phyloP scores from a whole-genome alignment of 2,329 filamentous ascomycete species.

The Cladosporium sphaerospermum region DNA sequence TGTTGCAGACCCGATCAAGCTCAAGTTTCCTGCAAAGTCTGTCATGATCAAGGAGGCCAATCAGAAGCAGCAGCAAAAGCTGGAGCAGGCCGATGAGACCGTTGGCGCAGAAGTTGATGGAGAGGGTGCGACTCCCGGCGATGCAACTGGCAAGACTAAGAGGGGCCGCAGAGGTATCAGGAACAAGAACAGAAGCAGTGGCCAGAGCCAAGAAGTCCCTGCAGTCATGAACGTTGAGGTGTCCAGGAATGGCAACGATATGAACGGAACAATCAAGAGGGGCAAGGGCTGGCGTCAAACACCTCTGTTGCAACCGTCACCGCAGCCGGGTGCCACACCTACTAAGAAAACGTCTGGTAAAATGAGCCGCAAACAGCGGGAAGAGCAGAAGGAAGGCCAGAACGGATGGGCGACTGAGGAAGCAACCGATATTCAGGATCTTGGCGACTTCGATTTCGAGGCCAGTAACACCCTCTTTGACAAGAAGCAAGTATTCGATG shows the following conservation, averaged over 20 bases:
- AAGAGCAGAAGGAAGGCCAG: constrained; percentile 45
- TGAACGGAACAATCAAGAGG: constrained; percentile 36
- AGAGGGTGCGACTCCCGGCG: constrained; percentile 14
- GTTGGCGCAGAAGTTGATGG: constrained; percentile 1
- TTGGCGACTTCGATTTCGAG: constrained; percentile 92
- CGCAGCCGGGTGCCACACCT: constrained; percentile 37
- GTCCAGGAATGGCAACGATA: constrained; percentile 32
- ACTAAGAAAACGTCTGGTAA: constrained; percentile 26
- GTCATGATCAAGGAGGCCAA: neutral
- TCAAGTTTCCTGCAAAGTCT: constrained; percentile 10
- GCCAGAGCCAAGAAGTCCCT: constrained; percentile 20
- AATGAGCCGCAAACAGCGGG: constrained; percentile 42
- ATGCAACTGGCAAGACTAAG: constrained; percentile 41
- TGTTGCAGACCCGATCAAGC: constrained; percentile 24
- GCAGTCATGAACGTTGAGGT: constrained; percentile 30
- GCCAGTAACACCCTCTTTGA: constrained; percentile 89
- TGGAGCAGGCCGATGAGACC: neutral
- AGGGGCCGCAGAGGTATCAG: constrained; percentile 38
- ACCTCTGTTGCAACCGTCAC: constrained; percentile 58
- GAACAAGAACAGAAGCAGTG: constrained; percentile 8
- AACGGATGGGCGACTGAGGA: constrained; percentile 96
- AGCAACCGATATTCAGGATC: constrained; percentile 85
- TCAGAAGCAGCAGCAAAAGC: neutral
- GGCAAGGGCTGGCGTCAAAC: constrained; percentile 64
- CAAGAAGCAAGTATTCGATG: constrained; percentile 83